phyloP scores from a whole-genome alignment of 257 asterid species.

The Solanum virginianum region DNA sequence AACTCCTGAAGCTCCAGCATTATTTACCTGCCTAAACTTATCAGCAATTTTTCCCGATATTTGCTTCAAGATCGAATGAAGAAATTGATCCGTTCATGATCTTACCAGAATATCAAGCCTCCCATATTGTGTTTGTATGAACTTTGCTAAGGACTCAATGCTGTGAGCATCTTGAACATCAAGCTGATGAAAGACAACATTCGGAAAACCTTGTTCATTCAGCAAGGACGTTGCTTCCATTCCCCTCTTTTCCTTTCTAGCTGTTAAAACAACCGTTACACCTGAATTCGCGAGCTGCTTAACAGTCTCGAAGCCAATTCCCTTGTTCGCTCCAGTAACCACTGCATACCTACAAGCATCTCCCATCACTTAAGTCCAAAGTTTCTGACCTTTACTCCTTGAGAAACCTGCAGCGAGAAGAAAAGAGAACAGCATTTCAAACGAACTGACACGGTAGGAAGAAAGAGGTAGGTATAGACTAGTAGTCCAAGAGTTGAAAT shows the following conservation, averaged over 20 bases:
- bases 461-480: neutral
- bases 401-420: neutral
- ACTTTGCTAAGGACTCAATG: slow-evolving; percentile 33
- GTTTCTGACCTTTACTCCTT: neutral
- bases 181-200: slow-evolving; percentile 65
- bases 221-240: slow-evolving; percentile 32
- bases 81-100: neutral
- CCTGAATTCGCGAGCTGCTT: slow-evolving; percentile 61
- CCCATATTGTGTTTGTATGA: slow-evolving; percentile 33
- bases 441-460: neutral
- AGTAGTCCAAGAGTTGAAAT: neutral
- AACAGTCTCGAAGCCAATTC: slow-evolving; percentile 70
- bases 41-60: neutral
- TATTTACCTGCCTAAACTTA: slow-evolving; percentile 49
- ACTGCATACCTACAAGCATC: slow-evolving; percentile 42
- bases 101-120: slow-evolving; percentile 65
- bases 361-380: neutral
- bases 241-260: slow-evolving; percentile 52
- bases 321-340: slow-evolving; percentile 85
- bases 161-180: slow-evolving; percentile 54
- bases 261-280: slow-evolving; percentile 47
- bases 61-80: neutral
- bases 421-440: neutral
- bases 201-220: slow-evolving; percentile 43
- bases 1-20: slow-evolving; percentile 77